Evolutionary conservation across 805 yeast genomes (phyloP).

Genomic region (Scheffersomyces stipitis): DNA sequence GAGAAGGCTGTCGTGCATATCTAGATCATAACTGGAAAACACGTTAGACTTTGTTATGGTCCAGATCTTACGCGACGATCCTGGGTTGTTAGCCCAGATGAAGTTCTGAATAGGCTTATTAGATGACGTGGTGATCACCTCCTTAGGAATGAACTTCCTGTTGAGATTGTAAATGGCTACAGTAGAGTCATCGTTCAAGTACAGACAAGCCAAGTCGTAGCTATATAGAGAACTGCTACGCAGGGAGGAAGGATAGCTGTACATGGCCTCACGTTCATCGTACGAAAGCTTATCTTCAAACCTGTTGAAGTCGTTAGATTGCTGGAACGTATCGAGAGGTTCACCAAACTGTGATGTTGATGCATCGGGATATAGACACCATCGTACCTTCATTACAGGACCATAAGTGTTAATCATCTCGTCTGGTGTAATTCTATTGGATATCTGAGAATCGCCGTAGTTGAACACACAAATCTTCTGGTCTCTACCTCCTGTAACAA

Average conservation of each 20-base stretch:
- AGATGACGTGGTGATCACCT: slow-evolving; percentile 55
- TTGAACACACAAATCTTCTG: slow-evolving; percentile 78
- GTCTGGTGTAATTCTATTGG: slow-evolving; percentile 51
- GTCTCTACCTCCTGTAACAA: slow-evolving; percentile 93
- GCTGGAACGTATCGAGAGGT: slow-evolving; percentile 6
- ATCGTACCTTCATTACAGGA: slow-evolving; percentile 73
- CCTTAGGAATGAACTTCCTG: slow-evolving; percentile 73
- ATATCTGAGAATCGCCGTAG: slow-evolving; percentile 26
- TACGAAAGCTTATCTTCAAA: slow-evolving; percentile 20
- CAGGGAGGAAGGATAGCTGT: slow-evolving; percentile 19
- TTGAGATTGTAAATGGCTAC: slow-evolving; percentile 68
- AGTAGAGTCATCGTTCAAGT: slow-evolving; percentile 68
- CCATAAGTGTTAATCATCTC: slow-evolving; percentile 70
- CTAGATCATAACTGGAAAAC: slow-evolving; percentile 35
- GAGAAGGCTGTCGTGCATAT: slow-evolving; percentile 11
- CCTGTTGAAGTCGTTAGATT: slow-evolving; percentile 9
- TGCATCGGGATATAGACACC: slow-evolving; percentile 43
- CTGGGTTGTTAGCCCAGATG: slow-evolving; percentile 36
- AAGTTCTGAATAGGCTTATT: slow-evolving; percentile 41
- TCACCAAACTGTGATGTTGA: slow-evolving; percentile 29
- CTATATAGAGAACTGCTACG: slow-evolving; percentile 37
- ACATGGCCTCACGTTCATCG: slow-evolving; percentile 16
- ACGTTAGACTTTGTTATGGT: slow-evolving; percentile 41
- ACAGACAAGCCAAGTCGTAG: slow-evolving; percentile 73
- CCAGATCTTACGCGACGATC: slow-evolving; percentile 30